phyloP scores from a whole-genome alignment of 1,284 basidiomycete species.

The Phellopilus nigrolimitatus region DNA sequence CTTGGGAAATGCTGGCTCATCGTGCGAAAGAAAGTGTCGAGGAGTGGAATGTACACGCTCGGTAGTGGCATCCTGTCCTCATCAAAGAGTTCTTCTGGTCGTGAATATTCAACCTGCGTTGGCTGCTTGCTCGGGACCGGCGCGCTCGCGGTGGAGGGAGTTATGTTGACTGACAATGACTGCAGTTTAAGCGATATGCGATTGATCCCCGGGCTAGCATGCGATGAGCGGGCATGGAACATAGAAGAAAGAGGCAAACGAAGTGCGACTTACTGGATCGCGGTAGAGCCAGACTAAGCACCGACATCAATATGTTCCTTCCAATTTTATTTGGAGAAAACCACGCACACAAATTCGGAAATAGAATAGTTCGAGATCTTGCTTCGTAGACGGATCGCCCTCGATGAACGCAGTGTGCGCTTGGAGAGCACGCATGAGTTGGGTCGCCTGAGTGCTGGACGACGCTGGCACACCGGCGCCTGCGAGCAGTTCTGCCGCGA shows the following conservation, averaged over 20 bases:
- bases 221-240: slow-evolving; percentile 17
- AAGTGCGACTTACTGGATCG: slow-evolving; percentile 22
- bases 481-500: slow-evolving; percentile 2
- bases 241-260: neutral
- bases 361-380: slow-evolving; percentile 36
- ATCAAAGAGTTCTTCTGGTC: slow-evolving; percentile 32
- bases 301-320: neutral
- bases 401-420: slow-evolving; percentile 35
- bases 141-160: slow-evolving; percentile 21
- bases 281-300: slow-evolving; percentile 32
- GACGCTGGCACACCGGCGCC: neutral
- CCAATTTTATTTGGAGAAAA: slow-evolving; percentile 1
- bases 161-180: slow-evolving; percentile 18
- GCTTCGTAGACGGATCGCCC: slow-evolving; percentile 29
- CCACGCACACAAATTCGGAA: slow-evolving; percentile 33
- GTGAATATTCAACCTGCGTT: slow-evolving; percentile 20
- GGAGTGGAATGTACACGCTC: slow-evolving; percentile 31
- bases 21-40: slow-evolving; percentile 34
- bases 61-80: slow-evolving; percentile 31
- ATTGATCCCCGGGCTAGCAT: slow-evolving; percentile 36
- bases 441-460: slow-evolving; percentile 5
- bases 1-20: slow-evolving; percentile 36
- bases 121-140: slow-evolving; percentile 22
- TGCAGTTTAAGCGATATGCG: slow-evolving; percentile 38
- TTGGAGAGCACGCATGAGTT: slow-evolving; percentile 32